Base-by-base conservation (phyloP, 176 grass and related monocot species). In the Elaeis guineensis region DNA sequence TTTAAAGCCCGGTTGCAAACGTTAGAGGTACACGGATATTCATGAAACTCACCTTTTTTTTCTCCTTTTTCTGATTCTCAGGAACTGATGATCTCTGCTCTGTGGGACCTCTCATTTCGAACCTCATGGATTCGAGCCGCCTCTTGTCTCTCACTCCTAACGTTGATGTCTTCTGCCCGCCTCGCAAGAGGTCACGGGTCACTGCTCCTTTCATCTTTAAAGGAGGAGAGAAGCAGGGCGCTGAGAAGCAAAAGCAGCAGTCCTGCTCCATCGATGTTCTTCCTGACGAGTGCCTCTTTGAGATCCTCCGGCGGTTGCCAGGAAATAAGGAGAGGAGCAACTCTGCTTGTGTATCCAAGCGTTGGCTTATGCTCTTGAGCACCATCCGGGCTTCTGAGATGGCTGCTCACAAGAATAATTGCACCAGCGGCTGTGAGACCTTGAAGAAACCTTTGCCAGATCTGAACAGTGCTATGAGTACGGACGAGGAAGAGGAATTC, bases 221-320 rank as follows among this genome's bases (percentile, higher is more conserved):
- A 0, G 79, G 57, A 15, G 69, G 29, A 3, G 80, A 66, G 69
- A 44, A 66, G 65, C 29, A 52, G 19, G 59, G 55, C 6, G 21
- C 25, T 21, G 64, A 70, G 61, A 79, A 82, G 59, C 75, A 57
- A 22, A 83, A 75, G 66, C 83, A 79, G 80, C 56, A 51, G 9
- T 49, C 52, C 17, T 71, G 69, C 49, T 76, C 83, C 22, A 85
- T 97, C 0, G 93, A 97, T 69, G 51, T 62, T 64, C 84, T 97
- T 52, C 93, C 93, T 5, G 78, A 91, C 61, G 93, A 64, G 76
- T 97, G 93, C 81, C 81, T 97, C 62, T 91, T 89, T 58, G 93
- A 97, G 78, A 75, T 97, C 73, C 87, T 97, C 15, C 76, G 93
- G 50, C 81, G 84, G 52, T 69, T 97, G 39, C 78, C 74, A 35